Evolutionary conservation across 2,329 filamentous ascomycete genomes (phyloP), one percentile per base, ranked within the genome.

Genomic region (Aplosporella prunicola): DNA sequence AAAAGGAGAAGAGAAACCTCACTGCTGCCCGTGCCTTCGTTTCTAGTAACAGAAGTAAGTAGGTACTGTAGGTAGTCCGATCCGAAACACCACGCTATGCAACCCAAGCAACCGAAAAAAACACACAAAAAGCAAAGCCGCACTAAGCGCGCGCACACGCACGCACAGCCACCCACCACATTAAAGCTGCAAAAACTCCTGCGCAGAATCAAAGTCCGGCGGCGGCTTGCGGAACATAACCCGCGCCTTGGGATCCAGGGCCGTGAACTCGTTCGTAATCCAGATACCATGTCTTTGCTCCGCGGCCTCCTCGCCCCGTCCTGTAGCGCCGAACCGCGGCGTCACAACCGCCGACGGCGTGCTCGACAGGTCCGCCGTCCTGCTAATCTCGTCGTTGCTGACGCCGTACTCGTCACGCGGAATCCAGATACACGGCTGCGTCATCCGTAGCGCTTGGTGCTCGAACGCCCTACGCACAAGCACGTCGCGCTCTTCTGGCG

Each of bases 231-330:
- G 81, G 58, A 91, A 95, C 24, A 93, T 76, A 5, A 93, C 86
- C 13, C 82, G 76, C 20, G 77, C 76, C 58, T 86, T 87, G 39
- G 78, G 82, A 63, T 95, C 86, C 48, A 96, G 66, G 8, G 85
- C 83, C 14, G 89, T 87, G 41, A 87, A 87, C 56, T 93, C 82
- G 58, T 95, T 95, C 50, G 84, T 93, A 55, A 96, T 87, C 83
- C 87, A 94, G 35, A 96, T 82, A 46, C 71, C 69, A 26, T 63
- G 70, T 42, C 83, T 89, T 56, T 87, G 82, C 32, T 71, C 69
- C 46, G 79, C 72, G 5, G 87, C 94, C 23, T 83, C 71, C 51
- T 72, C 71, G 30, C 96, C 80, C n/a, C n/a, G n/a, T 64, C 96
- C 91, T n/a, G n/a, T n/a, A n/a, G n/a, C n/a, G n/a, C n/a, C n/a